These are phyloP conservation scores for Candida arabinofermentans DNA, from an alignment of 805 yeast genomes.

Conservation along the genomic window DNA sequence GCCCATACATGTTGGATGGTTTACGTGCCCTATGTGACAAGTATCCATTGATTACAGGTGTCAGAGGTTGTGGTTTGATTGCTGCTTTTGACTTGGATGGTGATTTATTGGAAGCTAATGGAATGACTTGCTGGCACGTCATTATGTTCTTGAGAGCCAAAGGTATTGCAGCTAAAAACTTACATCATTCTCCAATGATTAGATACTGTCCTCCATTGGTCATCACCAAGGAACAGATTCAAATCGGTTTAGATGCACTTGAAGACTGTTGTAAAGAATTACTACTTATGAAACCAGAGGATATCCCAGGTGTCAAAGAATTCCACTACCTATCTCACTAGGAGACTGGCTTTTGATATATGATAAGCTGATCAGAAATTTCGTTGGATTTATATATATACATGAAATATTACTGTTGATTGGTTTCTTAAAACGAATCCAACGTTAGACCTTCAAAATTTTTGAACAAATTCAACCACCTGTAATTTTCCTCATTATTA, in stretches of 20 bases:
- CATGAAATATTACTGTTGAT: too few relatives aligned
- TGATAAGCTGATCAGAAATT: too few relatives aligned
- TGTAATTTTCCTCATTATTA: constrained; percentile 13
- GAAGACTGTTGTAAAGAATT: constrained; percentile 18
- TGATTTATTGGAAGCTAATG: constrained; percentile 7
- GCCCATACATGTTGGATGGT: constrained; percentile 19
- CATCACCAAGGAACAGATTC: constrained; percentile 16
- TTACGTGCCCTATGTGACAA: constrained; percentile 9
- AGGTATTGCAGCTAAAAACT: constrained; percentile 25
- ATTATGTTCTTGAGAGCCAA: constrained; percentile 25
- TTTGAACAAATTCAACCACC: constrained; percentile 9
- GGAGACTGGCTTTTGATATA: too few relatives aligned
- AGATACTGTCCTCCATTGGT: constrained; percentile 23
- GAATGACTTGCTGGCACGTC: constrained; percentile 23
- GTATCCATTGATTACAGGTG: constrained; percentile 17
- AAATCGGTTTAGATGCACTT: constrained; percentile 12
- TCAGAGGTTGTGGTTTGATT: constrained; percentile 25
- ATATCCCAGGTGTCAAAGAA: constrained; percentile 19
- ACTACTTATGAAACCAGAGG: constrained; percentile 7
- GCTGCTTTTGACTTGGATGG: constrained; percentile 21
- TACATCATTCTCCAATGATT: constrained; percentile 20
- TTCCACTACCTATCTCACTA: constrained; percentile 15
- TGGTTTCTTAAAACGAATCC: constrained; percentile 12
- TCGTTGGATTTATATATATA: background rate
- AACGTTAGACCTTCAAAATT: constrained; percentile 11